Percentiles rank a stretch among this genome's conserved stretches.
Evolutionary conservation across 73 alveolate species (phyloP).

Genomic region (Paramecium pentaurelia): DNA sequence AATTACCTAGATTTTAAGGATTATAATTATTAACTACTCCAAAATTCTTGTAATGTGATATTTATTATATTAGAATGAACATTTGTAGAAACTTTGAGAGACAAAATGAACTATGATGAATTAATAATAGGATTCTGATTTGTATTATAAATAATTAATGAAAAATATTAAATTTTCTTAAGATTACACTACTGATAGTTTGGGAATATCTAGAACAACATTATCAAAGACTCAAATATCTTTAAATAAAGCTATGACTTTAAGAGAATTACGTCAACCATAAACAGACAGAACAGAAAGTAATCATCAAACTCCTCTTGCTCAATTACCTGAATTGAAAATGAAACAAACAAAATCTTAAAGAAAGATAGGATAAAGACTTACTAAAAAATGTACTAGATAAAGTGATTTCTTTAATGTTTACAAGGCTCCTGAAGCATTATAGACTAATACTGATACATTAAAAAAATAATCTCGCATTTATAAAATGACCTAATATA

Average conservation of each 20-base stretch:
- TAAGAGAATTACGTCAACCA: neutral
- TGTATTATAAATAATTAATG: neutral
- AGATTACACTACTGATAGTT: neutral
- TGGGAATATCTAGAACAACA: neutral
- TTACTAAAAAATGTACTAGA: neutral
- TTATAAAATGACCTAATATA: neutral
- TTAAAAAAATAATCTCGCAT: neutral
- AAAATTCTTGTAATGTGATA: neutral
- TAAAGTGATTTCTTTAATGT: conserved; percentile 24
- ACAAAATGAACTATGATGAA: neutral
- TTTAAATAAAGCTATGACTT: neutral
- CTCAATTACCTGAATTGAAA: neutral
- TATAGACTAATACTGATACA: neutral
- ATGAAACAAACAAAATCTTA: neutral
- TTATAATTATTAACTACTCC: neutral
- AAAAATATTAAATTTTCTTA: neutral
- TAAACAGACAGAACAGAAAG: neutral
- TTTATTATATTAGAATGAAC: neutral
- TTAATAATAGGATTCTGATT: neutral
- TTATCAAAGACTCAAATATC: neutral
- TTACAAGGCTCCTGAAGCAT: neutral
- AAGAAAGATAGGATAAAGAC: neutral
- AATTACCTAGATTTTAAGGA: neutral
- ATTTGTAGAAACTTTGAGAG: neutral
- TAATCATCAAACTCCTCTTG: neutral